Evolutionary conservation across 1,139 yeast genomes (phyloP).

Genomic region (Taiozyma onychis): DNA sequence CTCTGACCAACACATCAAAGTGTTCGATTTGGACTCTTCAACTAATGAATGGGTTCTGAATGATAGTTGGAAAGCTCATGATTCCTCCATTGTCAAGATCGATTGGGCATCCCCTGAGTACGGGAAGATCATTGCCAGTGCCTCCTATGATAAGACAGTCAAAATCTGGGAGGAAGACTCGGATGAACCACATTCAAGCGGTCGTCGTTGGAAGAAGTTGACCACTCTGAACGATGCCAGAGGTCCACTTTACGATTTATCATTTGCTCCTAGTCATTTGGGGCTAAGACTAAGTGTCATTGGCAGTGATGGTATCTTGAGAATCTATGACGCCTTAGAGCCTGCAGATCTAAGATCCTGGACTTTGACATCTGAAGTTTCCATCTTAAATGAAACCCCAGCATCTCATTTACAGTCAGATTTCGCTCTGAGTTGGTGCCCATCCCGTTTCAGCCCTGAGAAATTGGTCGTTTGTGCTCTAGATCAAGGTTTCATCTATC

Average conservation of each 20-base stretch:
- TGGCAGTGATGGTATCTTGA: slow-evolving; percentile 83
- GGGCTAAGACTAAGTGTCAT: slow-evolving; percentile 83
- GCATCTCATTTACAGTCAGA: slow-evolving; percentile 82
- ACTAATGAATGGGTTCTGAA: slow-evolving; percentile 64
- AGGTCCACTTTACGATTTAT: slow-evolving; percentile 86
- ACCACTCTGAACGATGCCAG: slow-evolving; percentile 77
- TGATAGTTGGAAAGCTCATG: slow-evolving; percentile 95
- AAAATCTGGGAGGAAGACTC: slow-evolving; percentile 89
- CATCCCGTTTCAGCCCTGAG: slow-evolving; percentile 77
- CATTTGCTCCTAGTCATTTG: slow-evolving; percentile 81
- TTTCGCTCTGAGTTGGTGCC: slow-evolving; percentile 90
- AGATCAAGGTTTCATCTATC: slow-evolving; percentile 80
- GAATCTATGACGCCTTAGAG: slow-evolving; percentile 85
- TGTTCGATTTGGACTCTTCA: slow-evolving; percentile 64
- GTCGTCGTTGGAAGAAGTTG: slow-evolving; percentile 74
- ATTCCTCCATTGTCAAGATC: slow-evolving; percentile 73
- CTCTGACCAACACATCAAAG: slow-evolving; percentile 86
- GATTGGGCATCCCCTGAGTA: slow-evolving; percentile 95
- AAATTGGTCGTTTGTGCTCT: slow-evolving; percentile 80
- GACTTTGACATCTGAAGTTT: slow-evolving; percentile 70
- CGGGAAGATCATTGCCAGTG: slow-evolving; percentile 80
- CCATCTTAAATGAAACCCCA: slow-evolving; percentile 63
- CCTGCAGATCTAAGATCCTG: slow-evolving; percentile 82
- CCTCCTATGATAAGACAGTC: slow-evolving; percentile 85
- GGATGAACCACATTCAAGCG: slow-evolving; percentile 68